Evolutionary conservation across 2,329 filamentous ascomycete genomes (phyloP), one percentile per base, ranked within the genome.

Genomic region (Clarireedia sp.): DNA sequence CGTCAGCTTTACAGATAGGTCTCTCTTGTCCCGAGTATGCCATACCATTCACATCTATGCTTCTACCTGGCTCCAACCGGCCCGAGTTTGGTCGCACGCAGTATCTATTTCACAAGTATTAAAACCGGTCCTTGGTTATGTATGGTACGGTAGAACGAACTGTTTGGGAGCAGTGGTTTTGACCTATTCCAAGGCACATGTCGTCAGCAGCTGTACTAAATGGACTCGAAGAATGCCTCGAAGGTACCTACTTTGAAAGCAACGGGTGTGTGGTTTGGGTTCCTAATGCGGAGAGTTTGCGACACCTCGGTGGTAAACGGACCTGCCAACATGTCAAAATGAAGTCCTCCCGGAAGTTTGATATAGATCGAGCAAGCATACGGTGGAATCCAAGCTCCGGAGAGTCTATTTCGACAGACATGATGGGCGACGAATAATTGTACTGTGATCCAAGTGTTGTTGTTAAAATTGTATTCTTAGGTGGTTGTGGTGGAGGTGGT

Each of bases 111-210:
- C 57, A 36, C 26, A 49, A 49, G 6, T 43, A 43, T 54, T 54
- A 54, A 49, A 36, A 1, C 14, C 17, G 33, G 19, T 12, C 41
- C 19, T 24, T 17, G 41, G 21, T 37, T 24, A 55, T 41, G 17
- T 36, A 5, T 23, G 17, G 10, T 41, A 14, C 36, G 14, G 45
- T 54, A 49, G 8, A 59, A 64, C 87, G 69, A 88, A 99, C 92
- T 97, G 94, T 76, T 97, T 97, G 36, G 94, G 94, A 49, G 94
- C 94, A 60, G 94, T 99, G 48, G 94, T 99, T 84, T 99, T 99
- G 73, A 99, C 94, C 90, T 96, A 65, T 43, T 61, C 36, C 38
- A 50, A 40, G 12, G 14, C 8, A 49, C 19, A 33, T 1, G 21
- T 19, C 7, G 19, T 50, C 26, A 51, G 53, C 9, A 55, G 9